Base-by-base conservation (phyloP, 495 filamentous ascomycete species). In the Lasiosphaeris hirsuta region DNA sequence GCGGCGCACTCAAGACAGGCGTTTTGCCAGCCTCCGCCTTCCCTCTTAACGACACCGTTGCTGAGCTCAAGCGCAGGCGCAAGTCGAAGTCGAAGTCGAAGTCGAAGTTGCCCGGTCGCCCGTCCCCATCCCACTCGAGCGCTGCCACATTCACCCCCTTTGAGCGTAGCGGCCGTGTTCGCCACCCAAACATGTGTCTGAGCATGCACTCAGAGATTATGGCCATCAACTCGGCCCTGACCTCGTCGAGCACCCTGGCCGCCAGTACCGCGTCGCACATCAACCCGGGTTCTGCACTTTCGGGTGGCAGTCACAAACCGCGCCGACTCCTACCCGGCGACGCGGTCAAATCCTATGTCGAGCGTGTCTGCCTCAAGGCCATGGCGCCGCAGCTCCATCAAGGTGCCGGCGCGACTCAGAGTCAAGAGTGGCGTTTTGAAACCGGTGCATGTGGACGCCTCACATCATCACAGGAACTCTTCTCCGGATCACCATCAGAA, bases 121-220 rank as follows among this genome's bases (percentile, higher is more conserved):
- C 33, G 5, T n/a, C 47, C 11, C 17, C 33, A 19, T 10, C 47
- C 10, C 4, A 5, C 30, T 7, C 47, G 23, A 51, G 9, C 8
- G n/a, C 17, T 0, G 10, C n/a, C 39, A 52, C 47, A 9, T 57
- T 54, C 35, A 44, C 47, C 3, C 59, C 54, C 4, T 54, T 57
- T 34, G 54, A 62, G 49, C 36, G 39, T 14, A 55, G 41, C 34
- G 56, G 61, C 33, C 55, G 42, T 23, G 63, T 58, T 45, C 59
- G 55, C 47, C 38, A 41, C 3, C 45, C 69, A 13, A 78, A 77
- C 57, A 66, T 52, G 15, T 75, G 76, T 18, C 61, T 82, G 18
- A 75, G 69, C 19, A 79, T 81, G 77, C 78, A 82, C 54, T 74
- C 75, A 33, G 78, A 81, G 71, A 82, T 81, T 76, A 81, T 81